These are phyloP conservation scores for Peterozyma xylosa DNA, from an alignment of 805 yeast genomes.

Conservation along the genomic window DNA sequence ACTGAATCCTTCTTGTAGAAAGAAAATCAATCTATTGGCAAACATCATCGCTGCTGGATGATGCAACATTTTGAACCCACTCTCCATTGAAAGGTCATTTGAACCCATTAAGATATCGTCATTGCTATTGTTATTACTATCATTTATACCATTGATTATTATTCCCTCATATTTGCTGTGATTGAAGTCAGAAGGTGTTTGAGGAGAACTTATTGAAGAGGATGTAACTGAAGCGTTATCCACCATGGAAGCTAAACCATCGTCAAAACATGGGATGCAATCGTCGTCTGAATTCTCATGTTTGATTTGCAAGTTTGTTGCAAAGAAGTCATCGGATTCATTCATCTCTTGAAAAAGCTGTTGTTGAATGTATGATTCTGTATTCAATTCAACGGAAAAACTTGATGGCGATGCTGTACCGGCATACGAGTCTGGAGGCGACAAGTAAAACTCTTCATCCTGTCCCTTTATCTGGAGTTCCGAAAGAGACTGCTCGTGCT, in stretches of 20 bases:
- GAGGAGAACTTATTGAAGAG: no score
- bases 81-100: constrained; percentile 14
- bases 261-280: background rate
- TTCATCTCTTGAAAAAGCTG: constrained; percentile 6
- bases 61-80: constrained; percentile 30
- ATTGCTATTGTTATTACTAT: constrained; percentile 10
- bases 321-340: constrained; percentile 2
- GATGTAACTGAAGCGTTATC: no score
- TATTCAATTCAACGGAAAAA: constrained; percentile 17
- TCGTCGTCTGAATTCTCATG: constrained; percentile 14
- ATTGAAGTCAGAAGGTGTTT: no score
- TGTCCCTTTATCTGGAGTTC: background rate
- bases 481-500: no score
- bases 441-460: constrained; percentile 1
- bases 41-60: constrained; percentile 31
- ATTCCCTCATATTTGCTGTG: no score
- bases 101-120: constrained; percentile 6
- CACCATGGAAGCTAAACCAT: no score
- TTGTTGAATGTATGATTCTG: constrained; percentile 12
- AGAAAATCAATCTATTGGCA: constrained; percentile 5
- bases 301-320: constrained; percentile 18
- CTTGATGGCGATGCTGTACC: constrained; percentile 23
- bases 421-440: constrained; percentile 18
- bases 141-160: no score
- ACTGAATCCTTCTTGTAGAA: background rate